These are phyloP conservation scores for Suillus lakei DNA, from an alignment of 768 basidiomycete species.

Conservation along the genomic window DNA sequence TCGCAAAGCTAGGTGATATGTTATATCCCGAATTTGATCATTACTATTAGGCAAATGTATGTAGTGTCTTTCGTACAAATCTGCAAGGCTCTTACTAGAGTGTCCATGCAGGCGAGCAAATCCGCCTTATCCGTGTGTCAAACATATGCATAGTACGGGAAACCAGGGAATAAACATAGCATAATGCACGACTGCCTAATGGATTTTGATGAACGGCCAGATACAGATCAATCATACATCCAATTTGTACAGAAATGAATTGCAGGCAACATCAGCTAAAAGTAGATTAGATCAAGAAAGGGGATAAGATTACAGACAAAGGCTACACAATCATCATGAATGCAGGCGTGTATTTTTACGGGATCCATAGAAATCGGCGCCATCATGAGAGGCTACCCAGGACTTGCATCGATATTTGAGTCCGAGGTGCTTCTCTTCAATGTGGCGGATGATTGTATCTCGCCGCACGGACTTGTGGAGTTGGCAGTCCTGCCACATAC, in stretches of 20 bases:
- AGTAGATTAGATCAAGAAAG: neutral
- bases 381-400: neutral
- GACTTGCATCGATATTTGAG: neutral
- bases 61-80: neutral
- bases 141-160: neutral
- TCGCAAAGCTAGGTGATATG: neutral
- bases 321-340: neutral
- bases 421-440: neutral
- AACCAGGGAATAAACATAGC: neutral
- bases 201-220: neutral
- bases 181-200: neutral
- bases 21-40: neutral
- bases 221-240: neutral
- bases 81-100: neutral
- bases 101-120: neutral
- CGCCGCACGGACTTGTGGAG: neutral
- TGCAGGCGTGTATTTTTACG: neutral
- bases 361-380: neutral
- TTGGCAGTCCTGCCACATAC: neutral
- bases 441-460: constrained; percentile 2
- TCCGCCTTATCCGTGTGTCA: neutral
- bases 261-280: neutral
- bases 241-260: neutral
- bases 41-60: neutral
- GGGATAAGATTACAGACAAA: neutral